Evolutionary conservation across 306 rosid species (phyloP).

Genomic region (Lithocarpus polystachyus): DNA sequence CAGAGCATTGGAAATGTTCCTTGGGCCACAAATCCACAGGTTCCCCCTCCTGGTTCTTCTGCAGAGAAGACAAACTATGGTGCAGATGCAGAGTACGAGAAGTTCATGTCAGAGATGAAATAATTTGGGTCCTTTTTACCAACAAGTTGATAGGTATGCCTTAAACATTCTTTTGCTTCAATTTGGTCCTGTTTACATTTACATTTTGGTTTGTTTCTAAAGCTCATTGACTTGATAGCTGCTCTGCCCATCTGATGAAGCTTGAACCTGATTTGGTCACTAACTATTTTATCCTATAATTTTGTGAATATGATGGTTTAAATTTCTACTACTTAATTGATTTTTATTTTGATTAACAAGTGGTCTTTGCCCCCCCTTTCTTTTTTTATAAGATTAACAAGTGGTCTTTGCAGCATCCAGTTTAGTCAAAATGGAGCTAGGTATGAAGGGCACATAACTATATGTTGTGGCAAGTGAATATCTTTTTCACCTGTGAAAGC

Average conservation of each 20-base stretch:
- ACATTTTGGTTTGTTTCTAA: not conserved
- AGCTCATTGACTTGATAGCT: slow-evolving; percentile 5
- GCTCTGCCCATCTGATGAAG: slow-evolving; percentile 13
- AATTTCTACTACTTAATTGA: slow-evolving; percentile 10
- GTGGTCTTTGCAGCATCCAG: slow-evolving; percentile 8
- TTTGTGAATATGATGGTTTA: not conserved
- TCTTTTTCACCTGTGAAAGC: not conserved
- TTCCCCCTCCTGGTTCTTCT: slow-evolving; percentile 57
- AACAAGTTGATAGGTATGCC: slow-evolving; percentile 10
- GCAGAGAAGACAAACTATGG: slow-evolving; percentile 59
- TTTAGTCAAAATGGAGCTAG: not conserved
- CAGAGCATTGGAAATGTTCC: slow-evolving; percentile 62
- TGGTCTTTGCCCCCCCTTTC: not conserved
- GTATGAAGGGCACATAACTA: not conserved
- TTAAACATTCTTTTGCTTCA: slow-evolving; percentile 3
- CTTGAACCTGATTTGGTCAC: not conserved
- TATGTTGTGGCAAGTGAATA: not conserved
- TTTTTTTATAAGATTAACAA: not conserved
- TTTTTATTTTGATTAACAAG: not conserved
- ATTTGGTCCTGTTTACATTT: not conserved
- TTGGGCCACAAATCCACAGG: slow-evolving; percentile 67
- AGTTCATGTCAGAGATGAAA: slow-evolving; percentile 97
- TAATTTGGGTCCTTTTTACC: slow-evolving; percentile 33
- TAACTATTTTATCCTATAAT: not conserved
- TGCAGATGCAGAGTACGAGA: slow-evolving; percentile 91